A percentile compares a stretch with the other conserved stretches of the same genome.
Evolutionary conservation across 2,329 filamentous ascomycete genomes (phyloP).

Genomic region (Xylariaceae sp.): DNA sequence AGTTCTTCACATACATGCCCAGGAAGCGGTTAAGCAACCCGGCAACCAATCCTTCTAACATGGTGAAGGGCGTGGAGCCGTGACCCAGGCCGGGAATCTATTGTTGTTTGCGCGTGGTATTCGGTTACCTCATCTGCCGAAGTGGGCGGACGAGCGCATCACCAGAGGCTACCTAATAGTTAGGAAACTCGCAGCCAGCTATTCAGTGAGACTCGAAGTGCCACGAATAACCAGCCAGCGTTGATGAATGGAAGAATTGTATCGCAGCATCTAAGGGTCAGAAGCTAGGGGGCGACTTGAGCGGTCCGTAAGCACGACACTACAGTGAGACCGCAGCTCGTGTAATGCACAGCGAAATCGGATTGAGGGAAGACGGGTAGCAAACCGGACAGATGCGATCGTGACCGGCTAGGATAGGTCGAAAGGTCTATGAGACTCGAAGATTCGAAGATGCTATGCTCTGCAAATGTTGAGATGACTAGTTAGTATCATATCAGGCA

Average conservation of each 20-base stretch:
- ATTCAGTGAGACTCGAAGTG: not conserved
- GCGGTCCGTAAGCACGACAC: not conserved
- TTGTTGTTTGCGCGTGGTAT: conserved; percentile 26
- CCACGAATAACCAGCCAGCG: not conserved
- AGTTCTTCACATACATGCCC: conserved; percentile 99
- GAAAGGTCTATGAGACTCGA: conserved; percentile 4
- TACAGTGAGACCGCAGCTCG: not conserved
- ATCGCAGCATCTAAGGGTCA: not conserved
- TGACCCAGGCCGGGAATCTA: conserved; percentile 63
- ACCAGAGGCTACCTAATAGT: not conserved
- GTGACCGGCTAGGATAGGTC: not conserved
- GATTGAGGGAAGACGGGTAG: not conserved
- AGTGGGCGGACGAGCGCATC: conserved; percentile 1
- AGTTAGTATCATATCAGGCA: not conserved
- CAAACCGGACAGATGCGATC: not conserved
- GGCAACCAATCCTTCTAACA: conserved; percentile 96
- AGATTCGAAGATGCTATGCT: not conserved
- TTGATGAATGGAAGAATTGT: not conserved
- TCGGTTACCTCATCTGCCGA: conserved; percentile 31
- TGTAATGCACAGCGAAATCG: not conserved
- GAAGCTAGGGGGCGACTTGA: not conserved
- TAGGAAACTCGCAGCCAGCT: too few species aligned
- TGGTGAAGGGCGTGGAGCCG: conserved; percentile 56
- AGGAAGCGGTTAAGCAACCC: conserved; percentile 97
- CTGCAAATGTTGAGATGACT: not conserved